Evolutionary conservation across 805 yeast genomes (phyloP).

Genomic region (Cyberlindnera subsufficiens): DNA sequence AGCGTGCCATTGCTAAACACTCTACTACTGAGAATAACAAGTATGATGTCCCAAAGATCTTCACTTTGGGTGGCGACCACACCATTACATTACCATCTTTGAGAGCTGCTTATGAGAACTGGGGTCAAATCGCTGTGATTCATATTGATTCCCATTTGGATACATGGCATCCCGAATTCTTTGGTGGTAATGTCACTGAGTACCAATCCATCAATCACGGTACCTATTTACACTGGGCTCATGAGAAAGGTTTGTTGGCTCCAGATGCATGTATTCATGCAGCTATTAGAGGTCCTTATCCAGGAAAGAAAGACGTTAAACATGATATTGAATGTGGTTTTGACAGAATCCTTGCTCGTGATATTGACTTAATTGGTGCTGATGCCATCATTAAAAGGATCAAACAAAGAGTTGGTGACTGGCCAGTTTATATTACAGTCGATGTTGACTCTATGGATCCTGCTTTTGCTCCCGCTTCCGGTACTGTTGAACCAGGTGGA

Average conservation of each 20-base stretch:
- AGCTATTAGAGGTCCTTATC: constrained; percentile 61
- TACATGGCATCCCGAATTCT: constrained; percentile 59
- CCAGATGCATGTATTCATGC: constrained; percentile 49
- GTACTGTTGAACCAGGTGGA: constrained; percentile 50
- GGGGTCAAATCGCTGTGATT: constrained; percentile 39
- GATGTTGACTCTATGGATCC: constrained; percentile 51
- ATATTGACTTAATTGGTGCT: constrained; percentile 38
- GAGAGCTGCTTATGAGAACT: constrained; percentile 40
- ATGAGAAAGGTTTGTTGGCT: constrained; percentile 55
- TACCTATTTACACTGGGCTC: constrained; percentile 64
- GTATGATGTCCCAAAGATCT: constrained; percentile 29
- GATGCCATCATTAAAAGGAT: constrained; percentile 31
- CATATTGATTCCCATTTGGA: constrained; percentile 68
- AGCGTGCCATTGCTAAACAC: constrained; percentile 38
- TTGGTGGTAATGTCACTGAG: constrained; percentile 58
- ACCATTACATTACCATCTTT: constrained; percentile 45
- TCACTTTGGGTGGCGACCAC: constrained; percentile 53
- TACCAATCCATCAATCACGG: constrained; percentile 63
- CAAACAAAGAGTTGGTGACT: constrained; percentile 30
- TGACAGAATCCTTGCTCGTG: constrained; percentile 39
- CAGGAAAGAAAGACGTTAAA: constrained; percentile 28
- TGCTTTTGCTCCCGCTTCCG: constrained; percentile 46
- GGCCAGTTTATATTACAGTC: constrained; percentile 40
- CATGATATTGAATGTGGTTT: constrained; percentile 49
- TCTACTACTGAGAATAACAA: constrained; percentile 25